These are phyloP conservation scores for Fraxinus floribunda DNA, from an alignment of 305 asterid genomes.

Conservation along the genomic window DNA sequence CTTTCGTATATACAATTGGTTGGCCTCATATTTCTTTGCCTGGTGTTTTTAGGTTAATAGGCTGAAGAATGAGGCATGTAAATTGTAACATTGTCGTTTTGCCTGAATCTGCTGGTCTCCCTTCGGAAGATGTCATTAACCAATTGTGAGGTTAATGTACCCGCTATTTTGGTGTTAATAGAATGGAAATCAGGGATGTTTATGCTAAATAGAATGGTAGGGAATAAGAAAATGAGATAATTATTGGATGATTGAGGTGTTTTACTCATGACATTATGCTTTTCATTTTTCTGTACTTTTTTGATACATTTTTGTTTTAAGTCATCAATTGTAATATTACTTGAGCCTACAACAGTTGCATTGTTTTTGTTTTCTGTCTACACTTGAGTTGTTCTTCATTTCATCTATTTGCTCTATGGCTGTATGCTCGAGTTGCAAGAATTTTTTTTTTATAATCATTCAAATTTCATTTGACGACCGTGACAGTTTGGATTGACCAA, in stretches of 20 bases:
- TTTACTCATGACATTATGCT: neutral
- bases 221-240: constrained; percentile 26
- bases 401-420: neutral
- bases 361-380: neutral
- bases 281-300: neutral
- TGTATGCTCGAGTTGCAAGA: neutral
- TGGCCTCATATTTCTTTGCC: constrained; percentile 26
- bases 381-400: neutral
- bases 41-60: constrained; percentile 32
- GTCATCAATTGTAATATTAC: neutral
- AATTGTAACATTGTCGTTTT: constrained; percentile 22
- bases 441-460: neutral
- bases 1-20: constrained; percentile 24
- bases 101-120: constrained; percentile 4
- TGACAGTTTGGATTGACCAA: neutral
- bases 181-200: constrained; percentile 9
- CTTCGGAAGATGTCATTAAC: constrained; percentile 18
- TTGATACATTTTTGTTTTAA: neutral
- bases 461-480: neutral
- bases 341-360: neutral
- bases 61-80: constrained; percentile 37
- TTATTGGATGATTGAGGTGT: constrained; percentile 20
- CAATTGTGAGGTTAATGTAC: constrained; percentile 15
- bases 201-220: constrained; percentile 14
- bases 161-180: constrained; percentile 20